Percentiles rank a stretch among this genome's conserved stretches.
phyloP scores from a whole-genome alignment of 768 basidiomycete genomes.

The Panaeolus papilionaceus region DNA sequence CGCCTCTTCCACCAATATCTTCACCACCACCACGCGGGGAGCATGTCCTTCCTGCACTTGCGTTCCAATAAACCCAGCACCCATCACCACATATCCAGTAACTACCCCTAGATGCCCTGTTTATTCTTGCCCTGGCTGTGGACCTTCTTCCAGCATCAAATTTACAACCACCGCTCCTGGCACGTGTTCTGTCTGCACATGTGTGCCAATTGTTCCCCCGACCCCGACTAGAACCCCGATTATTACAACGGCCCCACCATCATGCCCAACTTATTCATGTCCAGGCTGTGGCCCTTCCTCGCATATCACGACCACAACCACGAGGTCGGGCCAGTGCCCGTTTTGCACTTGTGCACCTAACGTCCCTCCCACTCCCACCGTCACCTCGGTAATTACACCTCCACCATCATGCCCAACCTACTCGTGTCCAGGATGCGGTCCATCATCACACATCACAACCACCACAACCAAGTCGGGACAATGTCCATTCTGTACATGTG shows the following conservation, averaged over 20 bases:
- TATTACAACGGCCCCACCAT: background rate
- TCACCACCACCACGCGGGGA: background rate
- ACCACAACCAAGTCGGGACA: constrained; percentile 8
- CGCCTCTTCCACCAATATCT: background rate
- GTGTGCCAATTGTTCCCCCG: background rate
- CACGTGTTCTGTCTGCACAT: background rate
- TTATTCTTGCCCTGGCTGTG: constrained; percentile 1
- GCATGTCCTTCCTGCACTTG: background rate
- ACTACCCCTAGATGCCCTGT: background rate
- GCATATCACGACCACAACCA: background rate
- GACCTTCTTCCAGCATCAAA: background rate
- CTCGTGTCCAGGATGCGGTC: constrained; percentile 7
- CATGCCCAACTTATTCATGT: constrained; percentile 1
- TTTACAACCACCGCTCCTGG: background rate
- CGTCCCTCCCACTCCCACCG: background rate
- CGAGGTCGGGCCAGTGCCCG: constrained; percentile 11
- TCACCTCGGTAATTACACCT: background rate
- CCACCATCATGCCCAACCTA: constrained; percentile 12
- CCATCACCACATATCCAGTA: background rate
- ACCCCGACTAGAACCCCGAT: too few relatives aligned
- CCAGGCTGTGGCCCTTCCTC: background rate
- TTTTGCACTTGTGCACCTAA: constrained; percentile 15
- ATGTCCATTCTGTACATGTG: constrained; percentile 18
- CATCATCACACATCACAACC: background rate
- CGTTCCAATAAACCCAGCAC: background rate